Evolutionary conservation across 176 grass and related monocot genomes (phyloP).

Genomic region (Raddia guianensis): DNA sequence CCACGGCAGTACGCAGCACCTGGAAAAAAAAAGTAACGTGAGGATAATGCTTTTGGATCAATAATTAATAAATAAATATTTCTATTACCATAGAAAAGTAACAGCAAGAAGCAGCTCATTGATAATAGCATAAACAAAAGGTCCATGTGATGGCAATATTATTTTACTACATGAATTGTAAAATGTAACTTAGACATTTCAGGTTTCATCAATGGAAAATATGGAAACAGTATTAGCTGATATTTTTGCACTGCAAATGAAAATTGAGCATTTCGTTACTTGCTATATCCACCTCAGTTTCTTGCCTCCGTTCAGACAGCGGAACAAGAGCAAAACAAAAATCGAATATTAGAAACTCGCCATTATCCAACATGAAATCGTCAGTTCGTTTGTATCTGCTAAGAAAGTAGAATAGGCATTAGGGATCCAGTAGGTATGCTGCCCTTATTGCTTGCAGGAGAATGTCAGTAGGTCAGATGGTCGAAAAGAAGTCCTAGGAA

Average conservation of each 20-base stretch:
- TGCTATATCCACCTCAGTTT: background rate
- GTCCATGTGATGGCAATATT: background rate
- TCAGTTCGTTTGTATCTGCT: background rate
- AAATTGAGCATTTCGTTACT: background rate
- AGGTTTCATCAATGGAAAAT: background rate
- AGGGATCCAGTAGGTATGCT: background rate
- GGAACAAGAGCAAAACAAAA: background rate
- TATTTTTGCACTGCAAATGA: background rate
- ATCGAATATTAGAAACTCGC: background rate
- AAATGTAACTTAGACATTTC: background rate
- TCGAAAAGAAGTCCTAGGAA: background rate
- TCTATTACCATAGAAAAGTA: background rate
- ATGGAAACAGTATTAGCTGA: slow-evolving; percentile 6
- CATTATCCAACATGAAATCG: background rate
- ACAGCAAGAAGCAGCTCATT: background rate
- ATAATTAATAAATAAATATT: slow-evolving; percentile 13
- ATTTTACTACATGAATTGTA: slow-evolving; percentile 14
- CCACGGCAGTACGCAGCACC: slow-evolving; percentile 88
- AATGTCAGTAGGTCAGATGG: background rate
- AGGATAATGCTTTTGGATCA: slow-evolving; percentile 29
- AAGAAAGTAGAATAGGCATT: slow-evolving; percentile 1
- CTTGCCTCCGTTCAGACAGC: slow-evolving; percentile 2
- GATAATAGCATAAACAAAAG: background rate
- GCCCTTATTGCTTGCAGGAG: slow-evolving; percentile 18
- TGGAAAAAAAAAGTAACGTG: slow-evolving; percentile 49